Evolutionary conservation across 495 filamentous ascomycete genomes (phyloP).

Genomic region (Cercophora samala): DNA sequence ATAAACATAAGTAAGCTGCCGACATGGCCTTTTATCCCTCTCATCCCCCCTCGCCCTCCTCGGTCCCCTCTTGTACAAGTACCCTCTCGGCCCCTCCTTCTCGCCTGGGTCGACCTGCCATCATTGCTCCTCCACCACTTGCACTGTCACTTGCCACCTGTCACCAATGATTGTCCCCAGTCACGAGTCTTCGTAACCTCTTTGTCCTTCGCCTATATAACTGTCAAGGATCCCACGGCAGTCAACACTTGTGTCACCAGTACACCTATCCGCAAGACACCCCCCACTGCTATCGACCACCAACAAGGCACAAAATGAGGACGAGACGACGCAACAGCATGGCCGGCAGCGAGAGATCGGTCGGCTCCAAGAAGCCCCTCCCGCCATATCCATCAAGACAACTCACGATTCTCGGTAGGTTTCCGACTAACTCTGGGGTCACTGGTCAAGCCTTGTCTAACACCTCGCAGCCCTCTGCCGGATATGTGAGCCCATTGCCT

Average conservation of each 20-base stretch:
- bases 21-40: background rate
- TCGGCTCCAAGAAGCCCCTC: conserved; percentile 14
- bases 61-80: conserved; percentile 8
- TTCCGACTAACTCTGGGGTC: background rate
- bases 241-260: background rate
- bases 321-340: conserved; percentile 17
- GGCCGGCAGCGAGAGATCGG: conserved; percentile 8
- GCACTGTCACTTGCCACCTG: background rate
- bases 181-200: background rate
- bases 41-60: conserved; percentile 7
- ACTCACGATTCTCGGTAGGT: conserved; percentile 69
- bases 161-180: background rate
- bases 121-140: background rate
- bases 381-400: conserved; percentile 56
- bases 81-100: conserved; percentile 3
- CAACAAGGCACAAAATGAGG: conserved; percentile 18
- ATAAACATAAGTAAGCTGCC: conserved; percentile 14
- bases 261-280: background rate
- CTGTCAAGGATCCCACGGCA: background rate
- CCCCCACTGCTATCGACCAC: background rate
- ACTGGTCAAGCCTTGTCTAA: conserved; percentile 31
- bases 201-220: background rate
- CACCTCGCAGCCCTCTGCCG: conserved; percentile 70
- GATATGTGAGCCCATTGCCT: conserved; percentile 97
- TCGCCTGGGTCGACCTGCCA: background rate